These are phyloP conservation scores for Fragaria ananassa DNA, from an alignment of 306 rosid genomes.

Conservation along the genomic window DNA sequence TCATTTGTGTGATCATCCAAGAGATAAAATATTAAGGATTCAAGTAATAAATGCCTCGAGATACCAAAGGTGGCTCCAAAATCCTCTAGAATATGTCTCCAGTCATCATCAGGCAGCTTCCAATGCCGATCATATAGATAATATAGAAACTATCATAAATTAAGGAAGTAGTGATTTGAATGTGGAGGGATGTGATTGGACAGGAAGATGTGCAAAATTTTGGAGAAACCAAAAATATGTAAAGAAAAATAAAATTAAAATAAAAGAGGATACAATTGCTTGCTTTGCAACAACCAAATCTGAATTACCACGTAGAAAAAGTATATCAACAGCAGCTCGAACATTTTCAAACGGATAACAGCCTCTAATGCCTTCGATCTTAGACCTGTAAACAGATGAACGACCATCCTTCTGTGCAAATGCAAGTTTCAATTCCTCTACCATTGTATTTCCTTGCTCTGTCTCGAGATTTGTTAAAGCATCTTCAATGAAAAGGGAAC, in stretches of 20 bases:
- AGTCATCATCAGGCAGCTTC: slow-evolving; percentile 73
- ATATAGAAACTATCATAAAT: slow-evolving; percentile 69
- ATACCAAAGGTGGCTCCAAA: slow-evolving; percentile 77
- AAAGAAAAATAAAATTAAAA: neutral
- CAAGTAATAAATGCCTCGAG: slow-evolving; percentile 71
- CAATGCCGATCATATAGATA: slow-evolving; percentile 92
- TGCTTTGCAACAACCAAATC: slow-evolving; percentile 83
- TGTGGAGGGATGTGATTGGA: neutral
- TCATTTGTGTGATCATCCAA: slow-evolving; percentile 81
- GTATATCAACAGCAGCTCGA: slow-evolving; percentile 77
- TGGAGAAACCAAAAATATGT: slow-evolving; percentile 16
- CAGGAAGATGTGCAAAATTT: neutral
- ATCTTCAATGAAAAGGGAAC: slow-evolving; percentile 89
- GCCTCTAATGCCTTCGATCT: slow-evolving; percentile 49
- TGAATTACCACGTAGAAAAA: slow-evolving; percentile 81
- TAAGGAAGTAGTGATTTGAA: slow-evolving; percentile 42
- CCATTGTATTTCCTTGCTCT: slow-evolving; percentile 50
- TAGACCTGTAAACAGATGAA: slow-evolving; percentile 45
- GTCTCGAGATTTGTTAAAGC: slow-evolving; percentile 75
- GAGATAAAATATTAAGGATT: slow-evolving; percentile 76
- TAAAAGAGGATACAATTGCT: slow-evolving; percentile 88
- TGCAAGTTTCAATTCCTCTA: slow-evolving; percentile 58
- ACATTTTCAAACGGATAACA: slow-evolving; percentile 85
- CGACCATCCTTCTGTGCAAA: slow-evolving; percentile 56
- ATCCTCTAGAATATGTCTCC: slow-evolving; percentile 79